These are phyloP conservation scores for Solanum neorickii DNA, from an alignment of 257 asterid species.

Conservation along the genomic window DNA sequence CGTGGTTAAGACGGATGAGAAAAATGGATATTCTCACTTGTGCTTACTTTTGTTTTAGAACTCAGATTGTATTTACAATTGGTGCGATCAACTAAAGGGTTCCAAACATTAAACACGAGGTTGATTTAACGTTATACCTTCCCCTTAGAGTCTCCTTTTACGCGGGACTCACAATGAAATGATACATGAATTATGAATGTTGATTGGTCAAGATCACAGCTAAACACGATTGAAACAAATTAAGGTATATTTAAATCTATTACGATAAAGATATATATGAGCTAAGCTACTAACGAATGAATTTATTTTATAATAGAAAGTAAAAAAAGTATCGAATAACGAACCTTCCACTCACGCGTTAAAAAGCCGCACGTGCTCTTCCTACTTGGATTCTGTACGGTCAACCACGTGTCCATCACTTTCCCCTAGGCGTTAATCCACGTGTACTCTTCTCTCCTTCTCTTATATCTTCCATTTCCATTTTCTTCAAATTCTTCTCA, in stretches of 20 bases:
- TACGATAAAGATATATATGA: rapidly evolving
- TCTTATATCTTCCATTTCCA: not conserved
- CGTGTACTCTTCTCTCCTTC: not conserved
- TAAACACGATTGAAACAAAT: not conserved
- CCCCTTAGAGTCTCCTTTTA: not conserved
- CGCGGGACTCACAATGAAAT: not conserved
- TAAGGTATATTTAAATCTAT: too few species aligned
- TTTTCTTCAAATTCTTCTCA: not conserved
- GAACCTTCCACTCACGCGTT: slow-evolving; percentile 54
- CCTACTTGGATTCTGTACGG: slow-evolving; percentile 30
- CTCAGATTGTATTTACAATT: not conserved
- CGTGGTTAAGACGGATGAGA: rapidly evolving
- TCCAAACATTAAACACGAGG: not conserved
- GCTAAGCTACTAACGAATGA: too few species aligned
- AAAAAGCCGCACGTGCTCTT: slow-evolving; percentile 54
- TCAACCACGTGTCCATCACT: slow-evolving; percentile 47
- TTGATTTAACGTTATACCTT: not conserved
- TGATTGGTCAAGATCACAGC: not conserved
- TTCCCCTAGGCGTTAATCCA: slow-evolving; percentile 1
- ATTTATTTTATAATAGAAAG: too few species aligned
- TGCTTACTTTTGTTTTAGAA: not conserved
- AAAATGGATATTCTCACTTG: too few species aligned
- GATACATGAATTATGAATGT: rapidly evolving
- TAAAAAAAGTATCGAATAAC: not conserved
- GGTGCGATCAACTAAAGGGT: not conserved